Base-by-base conservation (phyloP, 495 filamentous ascomycete genomes). In the Xylaria intraflava region DNA sequence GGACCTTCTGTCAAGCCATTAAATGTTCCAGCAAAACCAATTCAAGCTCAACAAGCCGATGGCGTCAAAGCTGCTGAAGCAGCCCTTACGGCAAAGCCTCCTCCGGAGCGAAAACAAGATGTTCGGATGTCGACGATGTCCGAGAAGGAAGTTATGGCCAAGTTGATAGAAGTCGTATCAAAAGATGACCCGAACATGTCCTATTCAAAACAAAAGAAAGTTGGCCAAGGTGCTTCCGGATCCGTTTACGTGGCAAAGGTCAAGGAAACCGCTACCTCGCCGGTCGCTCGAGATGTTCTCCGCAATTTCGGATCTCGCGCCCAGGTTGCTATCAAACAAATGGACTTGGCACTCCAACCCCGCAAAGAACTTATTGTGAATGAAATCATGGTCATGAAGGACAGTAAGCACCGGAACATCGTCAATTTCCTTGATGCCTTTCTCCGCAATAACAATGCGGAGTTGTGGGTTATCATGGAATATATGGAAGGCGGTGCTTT, bases 381-480 rank as follows among this genome's bases (percentile, higher is more conserved):
- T 66, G 93, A 98, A 62, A 98, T 98, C 62, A 89, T 97, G 71
- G 93, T 98, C 47, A 98, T 98, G 93, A 96, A 96, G 74, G 94
- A 97, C 71, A 95, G 88, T 75, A 88, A 90, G 65, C 91, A 97
- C 68, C 82, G 88, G 20, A 98, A 98, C 69, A 97, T 98, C 72
- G 93, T 98, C 73, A 98, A 98, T 71, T 98, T 95, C 75, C 76
- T 98, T 24, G 93, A 98, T 65, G 91, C 93, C 0, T 98, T 96
- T 78, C 74, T 98, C 62, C 87, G 91, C 59, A 93, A 95, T 61
- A 88, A 89, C 62, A 89, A 86, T 67, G 81, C 85, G 55, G 94
- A 98, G 66, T 79, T 98, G 24, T 98, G 93, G 93, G 90, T 98
- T 19, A 93, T 98, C 29, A 96, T 98, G 94, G 93, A 98, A 70